Evolutionary conservation across 2,329 filamentous ascomycete genomes (phyloP).

Genomic region (Akanthomyces lecanii): DNA sequence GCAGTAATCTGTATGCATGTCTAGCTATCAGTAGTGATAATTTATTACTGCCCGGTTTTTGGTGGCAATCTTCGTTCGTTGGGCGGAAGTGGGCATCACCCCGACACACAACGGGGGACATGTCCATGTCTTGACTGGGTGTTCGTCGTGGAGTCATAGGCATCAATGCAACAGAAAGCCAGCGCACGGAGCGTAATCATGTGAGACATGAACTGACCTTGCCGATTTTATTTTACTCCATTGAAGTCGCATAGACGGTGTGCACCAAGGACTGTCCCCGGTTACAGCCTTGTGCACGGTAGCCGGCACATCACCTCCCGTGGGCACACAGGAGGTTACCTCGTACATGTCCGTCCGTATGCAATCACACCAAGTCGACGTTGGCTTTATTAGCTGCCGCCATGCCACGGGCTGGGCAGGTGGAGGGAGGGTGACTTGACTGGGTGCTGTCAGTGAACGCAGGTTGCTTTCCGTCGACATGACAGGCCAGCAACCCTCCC

Average conservation of each 20-base stretch:
- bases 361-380: too few relatives aligned
- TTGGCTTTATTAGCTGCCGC: too few relatives aligned
- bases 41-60: background rate
- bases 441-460: too few relatives aligned
- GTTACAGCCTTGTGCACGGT: background rate
- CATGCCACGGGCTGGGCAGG: too few relatives aligned
- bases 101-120: background rate
- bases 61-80: background rate
- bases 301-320: background rate
- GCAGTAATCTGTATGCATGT: background rate
- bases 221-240: too few relatives aligned
- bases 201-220: background rate
- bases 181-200: background rate
- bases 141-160: too few relatives aligned
- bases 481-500: background rate
- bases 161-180: too few relatives aligned
- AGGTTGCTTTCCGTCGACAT: background rate
- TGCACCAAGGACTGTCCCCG: background rate
- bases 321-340: background rate
- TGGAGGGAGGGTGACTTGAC: too few relatives aligned
- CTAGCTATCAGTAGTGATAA: background rate
- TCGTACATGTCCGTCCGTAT: too few relatives aligned
- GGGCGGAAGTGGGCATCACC: background rate
- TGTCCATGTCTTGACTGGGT: background rate
- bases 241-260: background rate